These are phyloP conservation scores for Ceratobasidium theobromae DNA, from an alignment of 1,284 basidiomycete species.

Conservation along the genomic window DNA sequence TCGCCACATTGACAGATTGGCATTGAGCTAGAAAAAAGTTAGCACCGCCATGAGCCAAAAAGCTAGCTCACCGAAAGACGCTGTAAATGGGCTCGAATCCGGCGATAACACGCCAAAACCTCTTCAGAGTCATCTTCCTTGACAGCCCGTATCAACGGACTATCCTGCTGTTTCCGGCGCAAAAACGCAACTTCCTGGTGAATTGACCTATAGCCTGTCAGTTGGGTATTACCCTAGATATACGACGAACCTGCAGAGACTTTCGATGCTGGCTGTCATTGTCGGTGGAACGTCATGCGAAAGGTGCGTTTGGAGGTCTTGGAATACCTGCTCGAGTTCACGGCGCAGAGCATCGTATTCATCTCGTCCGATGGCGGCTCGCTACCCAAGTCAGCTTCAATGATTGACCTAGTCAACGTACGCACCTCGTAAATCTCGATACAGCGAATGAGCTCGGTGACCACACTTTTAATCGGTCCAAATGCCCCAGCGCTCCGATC, in stretches of 20 bases:
- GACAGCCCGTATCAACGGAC: too few relatives aligned
- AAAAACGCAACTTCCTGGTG: neutral
- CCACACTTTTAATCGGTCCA: neutral
- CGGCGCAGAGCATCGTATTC: neutral
- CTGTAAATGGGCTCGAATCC: neutral
- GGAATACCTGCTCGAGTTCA: neutral
- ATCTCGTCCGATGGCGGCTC: neutral
- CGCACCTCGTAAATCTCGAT: neutral
- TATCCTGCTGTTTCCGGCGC: too few relatives aligned
- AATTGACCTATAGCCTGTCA: neutral
- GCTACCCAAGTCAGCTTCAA: neutral
- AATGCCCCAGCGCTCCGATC: neutral
- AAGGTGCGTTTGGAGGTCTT: neutral
- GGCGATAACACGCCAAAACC: neutral
- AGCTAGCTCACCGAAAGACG: neutral
- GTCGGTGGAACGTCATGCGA: neutral
- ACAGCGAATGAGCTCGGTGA: neutral
- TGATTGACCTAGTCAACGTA: neutral
- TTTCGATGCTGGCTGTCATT: neutral
- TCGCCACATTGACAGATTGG: neutral
- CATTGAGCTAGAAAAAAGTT: slow-evolving; percentile 5
- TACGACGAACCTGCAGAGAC: neutral
- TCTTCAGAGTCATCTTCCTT: neutral
- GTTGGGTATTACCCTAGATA: neutral
- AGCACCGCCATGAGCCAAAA: neutral